These are phyloP conservation scores for Nepenthes gracilis DNA, from an alignment of 148 eudicot genomes.

Conservation along the genomic window DNA sequence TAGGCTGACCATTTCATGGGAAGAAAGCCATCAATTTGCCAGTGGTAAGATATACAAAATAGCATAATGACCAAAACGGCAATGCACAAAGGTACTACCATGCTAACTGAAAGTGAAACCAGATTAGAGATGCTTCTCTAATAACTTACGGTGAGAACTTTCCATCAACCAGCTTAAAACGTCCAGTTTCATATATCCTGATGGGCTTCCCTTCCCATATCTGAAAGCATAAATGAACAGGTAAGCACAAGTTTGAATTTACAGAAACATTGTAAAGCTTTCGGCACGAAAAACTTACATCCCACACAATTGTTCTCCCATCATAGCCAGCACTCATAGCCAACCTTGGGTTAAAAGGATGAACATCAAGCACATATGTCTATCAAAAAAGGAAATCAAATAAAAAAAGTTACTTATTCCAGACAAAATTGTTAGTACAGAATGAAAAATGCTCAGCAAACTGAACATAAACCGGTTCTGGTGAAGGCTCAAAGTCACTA, in stretches of 20 bases:
- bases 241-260: slow-evolving; percentile 4
- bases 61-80: no score
- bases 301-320: slow-evolving; percentile 97
- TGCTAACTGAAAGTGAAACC: not conserved
- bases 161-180: slow-evolving; percentile 89
- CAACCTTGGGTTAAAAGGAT: slow-evolving; percentile 92
- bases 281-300: slow-evolving; percentile 49
- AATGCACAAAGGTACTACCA: no score
- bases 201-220: slow-evolving; percentile 99
- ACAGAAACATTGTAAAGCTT: not conserved
- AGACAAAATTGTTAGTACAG: no score
- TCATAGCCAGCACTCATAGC: slow-evolving; percentile 99
- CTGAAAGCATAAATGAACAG: slow-evolving; percentile 22
- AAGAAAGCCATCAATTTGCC: no score
- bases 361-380: slow-evolving; percentile 97
- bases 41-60: no score
- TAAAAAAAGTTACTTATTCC: not conserved
- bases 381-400: slow-evolving; percentile 10
- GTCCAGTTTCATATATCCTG: slow-evolving; percentile 69
- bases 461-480: no score
- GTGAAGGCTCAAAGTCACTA: no score
- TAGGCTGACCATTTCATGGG: no score
- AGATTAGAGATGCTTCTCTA: not conserved
- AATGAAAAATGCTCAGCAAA: not conserved
- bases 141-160: slow-evolving; percentile 94